Evolutionary conservation across 352 stramenopile species (phyloP), one percentile per base, ranked within the genome.

Genomic region (Globisporangium recalcitrans): DNA sequence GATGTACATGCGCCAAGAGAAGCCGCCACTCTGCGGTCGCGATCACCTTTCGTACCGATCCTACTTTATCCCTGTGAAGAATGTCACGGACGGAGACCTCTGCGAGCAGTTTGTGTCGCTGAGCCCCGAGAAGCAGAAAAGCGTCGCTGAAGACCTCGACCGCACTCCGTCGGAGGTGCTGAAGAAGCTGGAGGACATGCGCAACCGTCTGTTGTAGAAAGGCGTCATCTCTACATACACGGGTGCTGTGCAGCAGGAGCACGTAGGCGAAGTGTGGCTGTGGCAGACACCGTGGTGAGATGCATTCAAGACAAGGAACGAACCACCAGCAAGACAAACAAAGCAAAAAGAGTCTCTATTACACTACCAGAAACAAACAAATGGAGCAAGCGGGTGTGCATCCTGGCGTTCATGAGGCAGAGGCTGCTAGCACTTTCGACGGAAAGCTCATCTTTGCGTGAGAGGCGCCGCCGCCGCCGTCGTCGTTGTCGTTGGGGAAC

Each of bases 171-270:
- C 88, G 2, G 97, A 99, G 67, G 92, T 99, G 58, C 85, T 98
- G 48, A 99, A 99, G 71, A 99, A 99, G 75, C 85, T 99, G 21
- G 97, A 99, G 74, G 97, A 99, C 67, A 98, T 98, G 68, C 86
- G 94, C 68, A 98, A 99, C 75, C 81, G 92, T 47, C 72, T 99
- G 24, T 69, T 99, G 36, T 99, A 98, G 72, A 52, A 52, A 29
- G 40, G 24, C 31, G 54, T 69, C 34, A 27, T 42, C 19, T 9
- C 49, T 13, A 52, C 26, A 55, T 44, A 52, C 58, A 62, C 22
- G 10, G 48, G 55, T 46, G 58, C 49, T 64, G 38, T 46, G 66
- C 36, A 68, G 0, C 49, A 27, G 1, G 19, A 44, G 19, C 16
- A 9, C 26, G 29, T 63, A 57, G 22, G 55, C 36, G 16, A 27